Percentiles rank a stretch among this genome's conserved stretches.
phyloP scores from a whole-genome alignment of 2,329 filamentous ascomycete species.

The Aureobasidium sp. region DNA sequence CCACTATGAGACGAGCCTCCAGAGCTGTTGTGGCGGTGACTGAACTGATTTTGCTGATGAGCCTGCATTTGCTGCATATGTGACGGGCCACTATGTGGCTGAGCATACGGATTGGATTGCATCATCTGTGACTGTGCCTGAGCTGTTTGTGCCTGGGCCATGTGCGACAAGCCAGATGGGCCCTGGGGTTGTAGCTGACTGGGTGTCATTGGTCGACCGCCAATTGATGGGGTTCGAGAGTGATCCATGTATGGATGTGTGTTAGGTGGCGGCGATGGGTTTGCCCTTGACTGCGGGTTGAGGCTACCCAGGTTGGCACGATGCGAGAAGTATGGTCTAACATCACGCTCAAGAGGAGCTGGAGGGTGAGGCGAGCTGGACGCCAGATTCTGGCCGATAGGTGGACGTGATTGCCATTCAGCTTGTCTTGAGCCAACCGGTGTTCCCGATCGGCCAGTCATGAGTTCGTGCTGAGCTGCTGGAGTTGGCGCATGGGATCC shows the following conservation, averaged over 20 bases:
- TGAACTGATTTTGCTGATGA: conserved; percentile 20
- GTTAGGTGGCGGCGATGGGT: conserved; percentile 28
- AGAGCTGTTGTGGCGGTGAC: conserved; percentile 25
- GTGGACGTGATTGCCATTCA: conserved; percentile 19
- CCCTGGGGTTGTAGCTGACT: conserved; percentile 11
- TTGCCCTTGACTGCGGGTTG: conserved; percentile 21
- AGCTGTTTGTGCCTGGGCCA: neutral
- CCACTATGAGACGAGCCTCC: conserved; percentile 15
- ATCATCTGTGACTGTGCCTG: conserved; percentile 17
- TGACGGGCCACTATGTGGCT: neutral
- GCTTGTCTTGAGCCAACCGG: conserved; percentile 16
- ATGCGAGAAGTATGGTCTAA: conserved; percentile 23
- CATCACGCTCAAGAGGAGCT: conserved; percentile 21
- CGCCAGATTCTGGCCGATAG: conserved; percentile 14
- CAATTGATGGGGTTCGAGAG: conserved; percentile 25
- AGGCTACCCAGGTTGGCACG: conserved; percentile 21
- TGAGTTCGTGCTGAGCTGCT: conserved; percentile 8
- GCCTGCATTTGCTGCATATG: conserved; percentile 16
- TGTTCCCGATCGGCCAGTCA: conserved; percentile 14
- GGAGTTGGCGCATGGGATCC: conserved; percentile 2
- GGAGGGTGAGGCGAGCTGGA: conserved; percentile 19
- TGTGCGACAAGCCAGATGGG: neutral
- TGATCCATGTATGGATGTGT: conserved; percentile 18
- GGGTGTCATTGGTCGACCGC: conserved; percentile 14
- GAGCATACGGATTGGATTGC: conserved; percentile 22